Base-by-base conservation (phyloP, 805 yeast genomes). In the Suhomyces tanzawaensis region DNA sequence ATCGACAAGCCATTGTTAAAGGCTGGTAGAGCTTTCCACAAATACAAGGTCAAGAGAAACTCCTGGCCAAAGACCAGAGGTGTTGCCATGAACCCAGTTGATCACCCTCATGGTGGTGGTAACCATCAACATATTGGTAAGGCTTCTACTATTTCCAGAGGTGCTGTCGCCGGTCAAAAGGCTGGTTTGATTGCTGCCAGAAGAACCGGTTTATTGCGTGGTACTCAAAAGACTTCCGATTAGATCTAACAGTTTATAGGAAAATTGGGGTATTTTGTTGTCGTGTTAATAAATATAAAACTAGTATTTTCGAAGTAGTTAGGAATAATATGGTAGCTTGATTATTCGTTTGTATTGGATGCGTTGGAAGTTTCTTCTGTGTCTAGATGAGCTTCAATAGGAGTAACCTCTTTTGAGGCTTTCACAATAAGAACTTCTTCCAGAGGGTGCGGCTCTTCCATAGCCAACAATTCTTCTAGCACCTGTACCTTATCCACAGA, bases 71-170 rank as follows among this genome's bases (percentile, higher is more conserved):
- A 88, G 86, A 93, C 98, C 69, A 89, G 98, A 82, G 99, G 98
- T 91, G 98, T 91, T 72, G 99, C 99, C 73, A 91, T 93, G 99
- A 91, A 91, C 81, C 98, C 98, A 75, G 99, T 91, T 74, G 99
- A 91, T 74, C 99, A 91, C 82, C 99, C 99, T 74, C 99, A 91
- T 76, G 99, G 99, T 87, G 99, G 99, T 91, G 99, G 99, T 91
- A 90, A 90, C 96, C 98, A 91, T 78, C 98, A 91, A 82, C 98
- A 91, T 76, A 91, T 90, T 79, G 98, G 98, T 89, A 91, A 91
- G 83, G 97, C 98, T 67, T 91, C 98, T 64, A 91, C 98, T 67
- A 91, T 91, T 66, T 84, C 95, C 61, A 88, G 98, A 85, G 95
- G 95, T 76, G 97, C 98, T 58, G 98, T 91, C 72, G 79, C 99